phyloP scores from a whole-genome alignment of 2,329 filamentous ascomycete genomes.

The Botrytis byssoidea region DNA sequence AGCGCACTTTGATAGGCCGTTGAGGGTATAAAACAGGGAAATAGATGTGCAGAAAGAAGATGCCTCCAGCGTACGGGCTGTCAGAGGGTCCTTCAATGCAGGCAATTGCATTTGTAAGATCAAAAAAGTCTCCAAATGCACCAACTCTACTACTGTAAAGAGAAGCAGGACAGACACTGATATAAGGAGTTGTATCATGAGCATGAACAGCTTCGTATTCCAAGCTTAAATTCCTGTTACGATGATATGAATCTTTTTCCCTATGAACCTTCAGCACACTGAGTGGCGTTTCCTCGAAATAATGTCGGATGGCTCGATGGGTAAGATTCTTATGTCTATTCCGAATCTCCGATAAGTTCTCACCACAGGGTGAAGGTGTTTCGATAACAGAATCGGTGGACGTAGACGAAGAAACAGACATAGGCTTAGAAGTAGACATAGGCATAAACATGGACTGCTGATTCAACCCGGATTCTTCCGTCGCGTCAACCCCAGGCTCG shows the following conservation, averaged over 20 bases:
- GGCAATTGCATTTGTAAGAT: neutral
- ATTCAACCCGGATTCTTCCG: neutral
- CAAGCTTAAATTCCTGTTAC: neutral
- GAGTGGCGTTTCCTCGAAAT: neutral
- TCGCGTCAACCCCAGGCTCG: neutral
- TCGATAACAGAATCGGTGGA: neutral
- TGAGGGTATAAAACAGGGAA: neutral
- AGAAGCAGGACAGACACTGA: neutral
- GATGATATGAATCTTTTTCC: neutral
- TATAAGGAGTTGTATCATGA: neutral
- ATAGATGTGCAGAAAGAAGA: conserved; percentile 4
- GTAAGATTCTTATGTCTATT: neutral
- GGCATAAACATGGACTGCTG: neutral
- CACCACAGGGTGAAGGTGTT: neutral
- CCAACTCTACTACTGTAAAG: neutral
- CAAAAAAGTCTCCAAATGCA: neutral
- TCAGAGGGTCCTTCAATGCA: neutral
- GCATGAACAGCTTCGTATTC: neutral
- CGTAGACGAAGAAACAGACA: neutral
- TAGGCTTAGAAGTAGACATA: neutral
- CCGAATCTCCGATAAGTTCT: neutral
- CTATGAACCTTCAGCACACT: neutral
- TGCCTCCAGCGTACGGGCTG: neutral
- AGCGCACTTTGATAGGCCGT: neutral
- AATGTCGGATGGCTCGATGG: neutral